Evolutionary conservation across 768 basidiomycete species (phyloP).

Genomic region (Russula dissimulans): DNA sequence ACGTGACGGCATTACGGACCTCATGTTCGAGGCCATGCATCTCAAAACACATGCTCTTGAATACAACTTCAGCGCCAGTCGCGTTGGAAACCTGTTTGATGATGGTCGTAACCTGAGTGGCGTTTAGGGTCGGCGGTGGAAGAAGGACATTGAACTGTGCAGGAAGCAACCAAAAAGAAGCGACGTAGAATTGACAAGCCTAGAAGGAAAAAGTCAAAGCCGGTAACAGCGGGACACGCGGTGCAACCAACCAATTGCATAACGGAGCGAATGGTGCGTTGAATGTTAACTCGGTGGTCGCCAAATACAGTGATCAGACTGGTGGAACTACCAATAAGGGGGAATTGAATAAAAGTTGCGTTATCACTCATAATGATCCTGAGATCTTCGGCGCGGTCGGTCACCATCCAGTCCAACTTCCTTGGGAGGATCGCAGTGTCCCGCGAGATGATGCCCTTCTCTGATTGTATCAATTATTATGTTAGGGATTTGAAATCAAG

Average conservation of each 20-base stretch:
- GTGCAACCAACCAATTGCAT: slow-evolving; percentile 77
- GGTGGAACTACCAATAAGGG: slow-evolving; percentile 84
- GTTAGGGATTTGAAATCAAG: background rate
- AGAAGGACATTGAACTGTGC: slow-evolving; percentile 88
- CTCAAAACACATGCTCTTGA: slow-evolving; percentile 97
- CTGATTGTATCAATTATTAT: slow-evolving; percentile 32
- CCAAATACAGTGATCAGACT: slow-evolving; percentile 92
- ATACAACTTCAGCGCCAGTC: slow-evolving; percentile 90
- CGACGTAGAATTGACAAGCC: slow-evolving; percentile 93
- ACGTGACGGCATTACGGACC: slow-evolving; percentile 74
- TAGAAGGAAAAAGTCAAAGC: slow-evolving; percentile 29
- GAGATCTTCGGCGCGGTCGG: slow-evolving; percentile 91
- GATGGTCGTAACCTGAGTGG: slow-evolving; percentile 72
- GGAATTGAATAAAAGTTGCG: slow-evolving; percentile 91
- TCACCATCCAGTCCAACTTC: slow-evolving; percentile 97
- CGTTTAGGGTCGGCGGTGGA: slow-evolving; percentile 72
- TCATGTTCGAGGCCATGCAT: slow-evolving; percentile 91
- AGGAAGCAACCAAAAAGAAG: slow-evolving; percentile 95
- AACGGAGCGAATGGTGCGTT: slow-evolving; percentile 85
- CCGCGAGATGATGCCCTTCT: slow-evolving; percentile 82
- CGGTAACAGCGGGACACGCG: slow-evolving; percentile 1
- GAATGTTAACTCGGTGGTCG: slow-evolving; percentile 88
- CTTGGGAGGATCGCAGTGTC: slow-evolving; percentile 93
- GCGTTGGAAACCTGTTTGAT: slow-evolving; percentile 80
- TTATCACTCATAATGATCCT: slow-evolving; percentile 93